Evolutionary conservation across 192 early-diverging fungal species (phyloP).

Genomic region (Backusella australiensis): DNA sequence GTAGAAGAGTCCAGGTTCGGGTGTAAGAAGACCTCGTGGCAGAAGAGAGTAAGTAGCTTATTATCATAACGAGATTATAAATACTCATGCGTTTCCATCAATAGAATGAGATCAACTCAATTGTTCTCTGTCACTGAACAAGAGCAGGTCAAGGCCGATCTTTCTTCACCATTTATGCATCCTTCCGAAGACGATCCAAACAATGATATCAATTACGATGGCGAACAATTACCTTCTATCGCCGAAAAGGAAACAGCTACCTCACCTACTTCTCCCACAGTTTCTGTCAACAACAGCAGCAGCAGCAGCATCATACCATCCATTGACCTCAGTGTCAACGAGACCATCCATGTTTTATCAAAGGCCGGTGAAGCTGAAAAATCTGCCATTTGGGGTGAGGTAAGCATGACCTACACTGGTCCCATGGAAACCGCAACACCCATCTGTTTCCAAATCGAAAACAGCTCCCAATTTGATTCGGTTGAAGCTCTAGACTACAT

Average conservation of each 20-base stretch:
- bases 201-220: too few relatives aligned
- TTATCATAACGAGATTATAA: not conserved
- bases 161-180: not conserved
- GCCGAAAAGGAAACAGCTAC: not conserved
- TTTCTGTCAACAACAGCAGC: not conserved
- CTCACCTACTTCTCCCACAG: not conserved
- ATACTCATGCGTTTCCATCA: not conserved
- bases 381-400: slow-evolving; percentile 48
- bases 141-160: not conserved
- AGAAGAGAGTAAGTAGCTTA: slow-evolving; percentile 34
- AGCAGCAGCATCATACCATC: not conserved
- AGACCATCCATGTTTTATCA: slow-evolving; percentile 43
- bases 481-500: slow-evolving; percentile 40
- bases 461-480: slow-evolving; percentile 36
- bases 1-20: slow-evolving; percentile 20
- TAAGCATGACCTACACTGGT: slow-evolving; percentile 38
- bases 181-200: not conserved
- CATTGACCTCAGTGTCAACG: slow-evolving; percentile 32
- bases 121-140: slow-evolving; percentile 11
- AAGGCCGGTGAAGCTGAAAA: slow-evolving; percentile 42
- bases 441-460: slow-evolving; percentile 33
- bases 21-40: slow-evolving; percentile 29
- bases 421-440: slow-evolving; percentile 17
- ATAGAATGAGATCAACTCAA: slow-evolving; percentile 10
- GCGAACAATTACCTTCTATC: not conserved